Base-by-base conservation (phyloP, 2,329 filamentous ascomycete species). In the Chrysoporthe cubensis region DNA sequence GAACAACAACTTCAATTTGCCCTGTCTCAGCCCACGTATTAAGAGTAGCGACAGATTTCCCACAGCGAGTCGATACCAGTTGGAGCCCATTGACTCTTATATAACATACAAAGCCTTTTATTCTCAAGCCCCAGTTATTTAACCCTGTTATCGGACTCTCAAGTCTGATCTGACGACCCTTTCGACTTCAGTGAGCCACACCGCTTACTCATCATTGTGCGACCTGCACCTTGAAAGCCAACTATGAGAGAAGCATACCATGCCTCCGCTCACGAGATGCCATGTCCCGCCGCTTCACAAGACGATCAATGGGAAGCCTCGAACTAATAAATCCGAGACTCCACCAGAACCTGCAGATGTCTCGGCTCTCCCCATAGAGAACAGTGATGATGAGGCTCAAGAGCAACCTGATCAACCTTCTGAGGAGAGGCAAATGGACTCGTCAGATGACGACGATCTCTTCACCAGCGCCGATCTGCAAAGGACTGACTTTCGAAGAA, bases 401-500 rank as follows among this genome's bases (percentile, higher is more conserved):
- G 70, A 69, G 18, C 37, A 44, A 48, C 42, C 43, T 6, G 42
- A 34, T 14, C 16, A 34, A 6, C 21, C 13, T n/a, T 14, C 48
- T 50, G 48, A 43, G 48, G 57, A 72, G 3, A 13, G 18, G 32
- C 4, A 63, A 18, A 32, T 66, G 32, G 67, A 72, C 57, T 60
- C 52, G 43, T 58, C 70, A 26, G 72, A 74, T 57, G 73, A 77
- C 43, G 73, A 77, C 32, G 66, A 66, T 37, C 70, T 16, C 18
- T 61, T 66, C 43, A 66, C 68, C n/a, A 70, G 72, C 4, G 77
- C 72, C 18, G 70, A 75, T 63, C 82, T 83, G 37, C 74, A 71
- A 48, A 71, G 70, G 9, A 80, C 78, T n/a, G 67, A 43, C 14
- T 83, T 82, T 62, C 64, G 62, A 42, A 62, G 52, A 64, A 21